Percentiles rank a stretch among this genome's conserved stretches.
phyloP scores from a whole-genome alignment of 345 rosid species.

The Gossypium raimondii region DNA sequence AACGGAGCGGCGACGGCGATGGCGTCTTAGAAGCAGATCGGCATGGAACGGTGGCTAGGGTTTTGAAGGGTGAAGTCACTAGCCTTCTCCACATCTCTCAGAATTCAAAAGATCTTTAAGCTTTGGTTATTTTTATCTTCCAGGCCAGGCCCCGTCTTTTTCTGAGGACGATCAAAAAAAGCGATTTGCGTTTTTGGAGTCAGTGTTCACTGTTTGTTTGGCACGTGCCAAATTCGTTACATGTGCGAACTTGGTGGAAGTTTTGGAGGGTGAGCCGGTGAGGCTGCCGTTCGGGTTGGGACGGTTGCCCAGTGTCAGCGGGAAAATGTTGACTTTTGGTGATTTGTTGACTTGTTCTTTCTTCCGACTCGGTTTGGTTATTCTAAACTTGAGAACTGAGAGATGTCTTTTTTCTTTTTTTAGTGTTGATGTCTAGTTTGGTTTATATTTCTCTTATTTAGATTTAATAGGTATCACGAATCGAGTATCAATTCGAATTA shows the following conservation, averaged over 20 bases:
- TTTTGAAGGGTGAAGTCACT: constrained; percentile 57
- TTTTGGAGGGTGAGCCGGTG: no score
- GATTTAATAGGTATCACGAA: no score
- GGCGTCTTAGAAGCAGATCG: constrained; percentile 26
- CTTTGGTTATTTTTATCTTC: constrained; percentile 13
- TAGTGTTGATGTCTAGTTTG: no score
- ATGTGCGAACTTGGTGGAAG: neutral
- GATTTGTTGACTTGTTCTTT: no score
- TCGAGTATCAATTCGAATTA: no score
- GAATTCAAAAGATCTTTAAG: constrained; percentile 2
- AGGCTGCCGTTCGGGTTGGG: no score
- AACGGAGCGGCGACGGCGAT: constrained; percentile 30
- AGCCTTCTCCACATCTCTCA: constrained; percentile 77
- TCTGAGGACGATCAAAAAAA: constrained; percentile 11
- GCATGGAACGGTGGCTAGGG: constrained; percentile 48
- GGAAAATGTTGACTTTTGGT: no score
- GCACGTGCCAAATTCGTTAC: neutral
- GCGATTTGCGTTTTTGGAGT: neutral
- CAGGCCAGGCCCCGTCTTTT: constrained; percentile 35
- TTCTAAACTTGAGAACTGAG: no score
- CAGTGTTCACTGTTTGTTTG: neutral
- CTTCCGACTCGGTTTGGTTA: no score
- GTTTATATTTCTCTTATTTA: no score
- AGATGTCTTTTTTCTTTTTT: no score
- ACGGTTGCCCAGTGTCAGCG: no score